A percentile compares a stretch with the other conserved stretches of the same genome.
These are phyloP conservation scores for Phialocephala sp. DNA, from an alignment of 2,329 filamentous ascomycete species.

Conservation along the genomic window DNA sequence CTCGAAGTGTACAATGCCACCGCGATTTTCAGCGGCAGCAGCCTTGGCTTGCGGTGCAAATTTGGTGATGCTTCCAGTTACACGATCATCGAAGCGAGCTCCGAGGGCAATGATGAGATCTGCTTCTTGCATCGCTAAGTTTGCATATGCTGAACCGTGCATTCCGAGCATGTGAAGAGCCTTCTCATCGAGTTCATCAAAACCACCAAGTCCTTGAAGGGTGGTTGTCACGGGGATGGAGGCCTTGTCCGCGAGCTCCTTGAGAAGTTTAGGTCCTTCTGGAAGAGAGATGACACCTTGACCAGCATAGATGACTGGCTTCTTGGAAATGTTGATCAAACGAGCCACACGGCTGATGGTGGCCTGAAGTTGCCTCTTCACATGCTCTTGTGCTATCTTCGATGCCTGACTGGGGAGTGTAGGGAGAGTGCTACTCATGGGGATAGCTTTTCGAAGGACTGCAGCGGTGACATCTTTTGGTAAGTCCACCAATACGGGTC, in stretches of 20 bases:
- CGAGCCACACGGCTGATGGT: constrained; percentile 80
- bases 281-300: constrained; percentile 84
- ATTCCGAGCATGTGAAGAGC: constrained; percentile 98
- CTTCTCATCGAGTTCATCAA: constrained; percentile 92
- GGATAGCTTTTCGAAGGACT: constrained; percentile 83
- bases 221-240: constrained; percentile 96
- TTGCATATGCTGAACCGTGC: constrained; percentile 96
- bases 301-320: constrained; percentile 93
- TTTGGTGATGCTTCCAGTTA: constrained; percentile 79
- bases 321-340: constrained; percentile 87
- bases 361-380: constrained; percentile 71
- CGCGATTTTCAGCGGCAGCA: constrained; percentile 82
- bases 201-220: constrained; percentile 89
- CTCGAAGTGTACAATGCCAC: constrained; percentile 96
- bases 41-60: constrained; percentile 89
- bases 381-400: constrained; percentile 76
- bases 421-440: constrained; percentile 63
- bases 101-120: constrained; percentile 96
- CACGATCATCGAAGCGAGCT: constrained; percentile 94
- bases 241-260: constrained; percentile 86
- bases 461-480: constrained; percentile 96
- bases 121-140: constrained; percentile 97
- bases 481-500: constrained; percentile 92
- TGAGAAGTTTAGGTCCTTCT: constrained; percentile 79
- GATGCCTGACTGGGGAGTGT: constrained; percentile 86